phyloP scores from a whole-genome alignment of 2,329 filamentous ascomycete genomes.

The Phaeophleospora eucalypticola region DNA sequence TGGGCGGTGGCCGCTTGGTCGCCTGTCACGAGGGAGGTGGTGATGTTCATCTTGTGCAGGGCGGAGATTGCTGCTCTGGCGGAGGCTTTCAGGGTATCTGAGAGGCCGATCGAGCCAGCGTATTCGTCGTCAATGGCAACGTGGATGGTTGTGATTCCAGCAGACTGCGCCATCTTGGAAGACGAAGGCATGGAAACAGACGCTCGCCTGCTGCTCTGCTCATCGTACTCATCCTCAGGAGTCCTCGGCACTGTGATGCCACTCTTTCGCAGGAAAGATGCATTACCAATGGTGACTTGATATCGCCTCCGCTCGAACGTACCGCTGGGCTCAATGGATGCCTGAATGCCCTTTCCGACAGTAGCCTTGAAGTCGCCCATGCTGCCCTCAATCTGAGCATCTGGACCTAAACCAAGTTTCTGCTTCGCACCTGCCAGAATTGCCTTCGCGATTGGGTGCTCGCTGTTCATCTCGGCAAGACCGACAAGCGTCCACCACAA shows the following conservation, averaged over 20 bases:
- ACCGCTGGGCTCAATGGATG: conserved; percentile 71
- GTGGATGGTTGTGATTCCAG: conserved; percentile 86
- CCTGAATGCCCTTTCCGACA: conserved; percentile 81
- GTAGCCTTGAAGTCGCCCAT: conserved; percentile 78
- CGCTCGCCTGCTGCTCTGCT: conserved; percentile 21
- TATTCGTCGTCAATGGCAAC: conserved; percentile 80
- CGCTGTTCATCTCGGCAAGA: conserved; percentile 90
- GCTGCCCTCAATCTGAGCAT: conserved; percentile 74
- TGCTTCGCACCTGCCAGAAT: conserved; percentile 71
- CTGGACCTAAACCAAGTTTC: conserved; percentile 67
- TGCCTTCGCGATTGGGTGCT: conserved; percentile 92
- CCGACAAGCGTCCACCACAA: conserved; percentile 97
- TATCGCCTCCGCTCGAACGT: conserved; percentile 67
- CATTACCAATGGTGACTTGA: conserved; percentile 78
- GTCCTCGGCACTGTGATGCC: conserved; percentile 59
- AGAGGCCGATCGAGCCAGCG: conserved; percentile 75
- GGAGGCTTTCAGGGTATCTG: conserved; percentile 86
- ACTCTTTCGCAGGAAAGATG: conserved; percentile 68
- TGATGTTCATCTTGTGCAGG: conserved; percentile 77
- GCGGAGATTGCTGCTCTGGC: conserved; percentile 77
- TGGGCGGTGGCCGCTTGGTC: conserved; percentile 82
- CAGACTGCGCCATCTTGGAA: conserved; percentile 42
- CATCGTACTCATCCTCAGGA: conserved; percentile 51
- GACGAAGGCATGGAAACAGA: conserved; percentile 27
- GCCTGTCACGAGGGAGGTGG: conserved; percentile 87